Evolutionary conservation across 106 monocot species (phyloP).

Genomic region (Acorus gramineus): DNA sequence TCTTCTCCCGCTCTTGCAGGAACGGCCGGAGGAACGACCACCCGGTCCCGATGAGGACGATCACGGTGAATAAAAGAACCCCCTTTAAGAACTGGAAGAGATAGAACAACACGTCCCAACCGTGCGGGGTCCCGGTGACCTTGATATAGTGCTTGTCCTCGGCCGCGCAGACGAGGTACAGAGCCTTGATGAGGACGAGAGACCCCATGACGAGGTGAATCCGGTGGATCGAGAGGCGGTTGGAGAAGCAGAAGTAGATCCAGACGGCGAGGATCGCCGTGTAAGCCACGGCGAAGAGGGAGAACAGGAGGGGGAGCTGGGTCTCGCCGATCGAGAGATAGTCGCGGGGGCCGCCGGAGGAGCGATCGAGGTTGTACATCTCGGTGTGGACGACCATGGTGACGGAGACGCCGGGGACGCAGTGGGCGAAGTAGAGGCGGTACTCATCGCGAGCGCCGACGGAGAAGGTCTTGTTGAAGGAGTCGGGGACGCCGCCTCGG

Average conservation of each 20-base stretch:
- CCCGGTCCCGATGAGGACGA: slow-evolving; percentile 84
- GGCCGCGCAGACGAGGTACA: slow-evolving; percentile 66
- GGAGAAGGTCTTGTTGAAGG: slow-evolving; percentile 5
- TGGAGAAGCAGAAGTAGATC: slow-evolving; percentile 45
- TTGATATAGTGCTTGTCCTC: slow-evolving; percentile 93
- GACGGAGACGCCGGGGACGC: slow-evolving; percentile 25
- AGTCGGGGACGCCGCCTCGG: not conserved
- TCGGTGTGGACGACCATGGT: slow-evolving; percentile 59
- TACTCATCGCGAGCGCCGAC: slow-evolving; percentile 15
- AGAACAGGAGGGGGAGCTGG: slow-evolving; percentile 48
- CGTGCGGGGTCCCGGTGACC: slow-evolving; percentile 75
- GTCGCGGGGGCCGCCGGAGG: slow-evolving; percentile 32
- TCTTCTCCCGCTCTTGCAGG: slow-evolving; percentile 94
- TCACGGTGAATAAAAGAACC: slow-evolving; percentile 78
- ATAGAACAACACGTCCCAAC: slow-evolving; percentile 91
- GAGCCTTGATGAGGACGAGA: slow-evolving; percentile 48
- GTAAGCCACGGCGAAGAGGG: slow-evolving; percentile 53
- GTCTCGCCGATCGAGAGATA: slow-evolving; percentile 72
- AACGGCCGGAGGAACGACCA: slow-evolving; percentile 97
- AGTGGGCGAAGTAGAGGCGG: slow-evolving; percentile 17
- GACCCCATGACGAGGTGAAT: slow-evolving; percentile 83
- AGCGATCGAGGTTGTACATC: slow-evolving; percentile 45
- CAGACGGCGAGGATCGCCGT: slow-evolving; percentile 43
- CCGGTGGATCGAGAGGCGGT: slow-evolving; percentile 41
- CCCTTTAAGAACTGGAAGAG: slow-evolving; percentile 84